phyloP scores from a whole-genome alignment of 495 filamentous ascomycete genomes.

The Xylaria castorea region DNA sequence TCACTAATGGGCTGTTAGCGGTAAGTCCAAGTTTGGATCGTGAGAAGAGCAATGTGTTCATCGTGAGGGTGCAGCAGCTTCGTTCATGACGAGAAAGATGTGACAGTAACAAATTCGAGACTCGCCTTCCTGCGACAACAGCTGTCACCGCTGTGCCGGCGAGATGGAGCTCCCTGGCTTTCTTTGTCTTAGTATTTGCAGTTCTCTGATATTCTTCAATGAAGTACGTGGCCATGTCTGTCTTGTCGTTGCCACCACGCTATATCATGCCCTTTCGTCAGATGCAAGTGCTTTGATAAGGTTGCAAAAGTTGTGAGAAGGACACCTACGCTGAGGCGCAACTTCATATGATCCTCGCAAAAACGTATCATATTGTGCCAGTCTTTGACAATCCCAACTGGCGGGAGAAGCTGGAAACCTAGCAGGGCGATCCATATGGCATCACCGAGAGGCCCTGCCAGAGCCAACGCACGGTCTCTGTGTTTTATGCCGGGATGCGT shows the following conservation, averaged over 20 bases:
- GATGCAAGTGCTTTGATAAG: background rate
- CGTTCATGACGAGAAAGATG: background rate
- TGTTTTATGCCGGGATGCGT: constrained; percentile 26
- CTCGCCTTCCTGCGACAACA: constrained; percentile 35
- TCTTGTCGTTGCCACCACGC: constrained; percentile 23
- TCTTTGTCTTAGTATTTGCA: constrained; percentile 12
- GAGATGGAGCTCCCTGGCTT: constrained; percentile 29
- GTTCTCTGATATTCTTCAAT: constrained; percentile 30
- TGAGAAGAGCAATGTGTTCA: background rate
- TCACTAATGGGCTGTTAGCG: constrained; percentile 25
- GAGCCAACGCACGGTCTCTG: constrained; percentile 30
- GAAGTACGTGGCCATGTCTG: constrained; percentile 31
- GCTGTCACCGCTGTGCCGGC: constrained; percentile 32
- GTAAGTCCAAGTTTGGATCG: background rate
- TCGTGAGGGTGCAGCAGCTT: background rate
- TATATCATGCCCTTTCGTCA: constrained; percentile 4
- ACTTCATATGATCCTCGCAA: constrained; percentile 29
- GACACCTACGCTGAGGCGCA: constrained; percentile 23
- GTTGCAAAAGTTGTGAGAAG: background rate
- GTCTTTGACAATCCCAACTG: constrained; percentile 24
- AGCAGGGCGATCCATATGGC: constrained; percentile 32
- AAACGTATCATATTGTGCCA: constrained; percentile 31
- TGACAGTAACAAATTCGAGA: background rate
- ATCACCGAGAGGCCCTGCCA: constrained; percentile 30
- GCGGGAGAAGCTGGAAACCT: constrained; percentile 26